A percentile compares a stretch with the other conserved stretches of the same genome.
phyloP scores from a whole-genome alignment of 164 flowering plant species.

The Dillenia turbinata region DNA sequence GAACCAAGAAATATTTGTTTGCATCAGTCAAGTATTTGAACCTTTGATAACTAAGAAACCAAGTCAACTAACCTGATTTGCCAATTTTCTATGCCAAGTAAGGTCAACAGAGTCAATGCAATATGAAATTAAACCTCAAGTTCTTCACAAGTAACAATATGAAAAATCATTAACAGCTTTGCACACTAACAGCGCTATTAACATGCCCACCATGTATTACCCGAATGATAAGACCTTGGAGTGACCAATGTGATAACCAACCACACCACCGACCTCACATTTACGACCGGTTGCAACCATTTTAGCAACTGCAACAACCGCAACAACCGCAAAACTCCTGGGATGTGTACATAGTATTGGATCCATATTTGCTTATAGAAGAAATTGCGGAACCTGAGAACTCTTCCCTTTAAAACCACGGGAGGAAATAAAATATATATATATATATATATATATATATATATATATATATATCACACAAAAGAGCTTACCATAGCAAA shows the following conservation, averaged over 20 bases:
- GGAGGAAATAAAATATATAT: not conserved
- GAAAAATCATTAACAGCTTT: too few species aligned
- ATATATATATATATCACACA: not conserved
- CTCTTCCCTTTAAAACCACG: constrained; percentile 64
- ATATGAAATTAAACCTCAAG: too few species aligned
- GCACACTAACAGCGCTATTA: too few species aligned
- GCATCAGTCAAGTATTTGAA: too few species aligned
- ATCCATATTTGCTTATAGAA: constrained; percentile 60
- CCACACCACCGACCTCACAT: constrained; percentile 81
- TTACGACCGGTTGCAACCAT: constrained; percentile 86
- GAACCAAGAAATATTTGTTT: too few species aligned
- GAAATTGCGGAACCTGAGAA: constrained; percentile 94
- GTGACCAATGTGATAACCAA: constrained; percentile 97
- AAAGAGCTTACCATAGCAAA: not conserved
- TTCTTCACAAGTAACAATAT: too few species aligned
- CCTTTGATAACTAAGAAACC: too few species aligned
- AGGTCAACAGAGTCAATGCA: too few species aligned
- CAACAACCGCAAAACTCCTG: constrained; percentile 96
- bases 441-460: not conserved
- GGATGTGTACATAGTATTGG: constrained; percentile 97
- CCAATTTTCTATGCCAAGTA: too few species aligned
- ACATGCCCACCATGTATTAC: constrained; percentile 29
- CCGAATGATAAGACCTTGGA: constrained; percentile 55
- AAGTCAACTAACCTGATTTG: too few species aligned
- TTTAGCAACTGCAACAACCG: constrained; percentile 95